phyloP scores from a whole-genome alignment of 805 yeast genomes.

The Tetrapisispora pingtungensis region DNA sequence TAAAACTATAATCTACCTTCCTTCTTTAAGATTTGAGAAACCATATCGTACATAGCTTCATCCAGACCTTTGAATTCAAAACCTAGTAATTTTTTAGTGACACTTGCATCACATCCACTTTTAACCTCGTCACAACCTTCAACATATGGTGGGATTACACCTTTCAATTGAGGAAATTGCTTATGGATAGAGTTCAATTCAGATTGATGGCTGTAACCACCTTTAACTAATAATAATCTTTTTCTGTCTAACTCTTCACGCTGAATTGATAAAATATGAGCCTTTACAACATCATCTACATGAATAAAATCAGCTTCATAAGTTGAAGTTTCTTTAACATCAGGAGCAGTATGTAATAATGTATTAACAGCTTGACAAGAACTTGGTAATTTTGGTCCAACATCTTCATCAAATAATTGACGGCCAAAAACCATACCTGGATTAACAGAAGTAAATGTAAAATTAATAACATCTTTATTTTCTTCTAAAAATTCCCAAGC shows the following conservation, averaged over 20 bases:
- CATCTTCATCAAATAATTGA: conserved; percentile 40
- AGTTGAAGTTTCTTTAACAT: conserved; percentile 14
- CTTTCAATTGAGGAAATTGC: conserved; percentile 36
- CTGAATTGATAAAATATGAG: conserved; percentile 44
- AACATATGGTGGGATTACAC: conserved; percentile 30
- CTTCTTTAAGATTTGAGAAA: conserved; percentile 2
- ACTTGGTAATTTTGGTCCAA: conserved; percentile 33
- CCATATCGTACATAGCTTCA: conserved; percentile 8
- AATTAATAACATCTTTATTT: conserved; percentile 26
- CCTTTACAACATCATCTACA: conserved; percentile 53
- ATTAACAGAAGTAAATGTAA: conserved; percentile 39
- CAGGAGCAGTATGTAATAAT: conserved; percentile 20
- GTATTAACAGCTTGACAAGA: conserved; percentile 33
- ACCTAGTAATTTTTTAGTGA: conserved; percentile 1
- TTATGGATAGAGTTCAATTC: conserved; percentile 27
- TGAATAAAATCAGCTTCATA: conserved; percentile 32
- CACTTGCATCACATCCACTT: neutral
- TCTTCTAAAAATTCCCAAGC: conserved; percentile 46
- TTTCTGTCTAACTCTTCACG: conserved; percentile 27
- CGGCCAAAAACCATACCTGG: conserved; percentile 56
- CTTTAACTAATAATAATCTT: conserved; percentile 26
- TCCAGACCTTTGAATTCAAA: conserved; percentile 8
- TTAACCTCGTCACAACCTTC: neutral
- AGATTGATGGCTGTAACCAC: conserved; percentile 19
- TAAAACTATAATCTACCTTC: neutral